Evolutionary conservation across 257 asterid genomes (phyloP).

Genomic region (Henckelia pumila): DNA sequence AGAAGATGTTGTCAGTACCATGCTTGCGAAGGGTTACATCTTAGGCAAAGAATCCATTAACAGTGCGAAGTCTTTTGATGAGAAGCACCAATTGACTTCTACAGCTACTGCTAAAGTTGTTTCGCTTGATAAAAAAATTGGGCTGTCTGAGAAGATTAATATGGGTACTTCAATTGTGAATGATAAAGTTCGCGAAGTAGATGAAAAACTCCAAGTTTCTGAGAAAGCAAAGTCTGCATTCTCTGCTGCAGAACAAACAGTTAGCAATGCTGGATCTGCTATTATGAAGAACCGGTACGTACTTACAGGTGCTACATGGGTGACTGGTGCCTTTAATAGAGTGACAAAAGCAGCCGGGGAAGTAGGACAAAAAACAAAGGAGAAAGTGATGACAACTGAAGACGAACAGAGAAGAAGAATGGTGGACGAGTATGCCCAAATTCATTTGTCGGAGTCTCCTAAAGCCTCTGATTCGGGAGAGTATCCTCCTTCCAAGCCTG

Average conservation of each 20-base stretch:
- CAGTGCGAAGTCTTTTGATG: slow-evolving; percentile 77
- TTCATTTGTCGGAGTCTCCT: slow-evolving; percentile 79
- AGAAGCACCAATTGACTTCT: slow-evolving; percentile 78
- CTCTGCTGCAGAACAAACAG: slow-evolving; percentile 85
- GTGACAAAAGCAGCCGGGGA: slow-evolving; percentile 89
- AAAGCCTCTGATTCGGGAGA: slow-evolving; percentile 51
- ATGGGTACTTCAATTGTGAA: slow-evolving; percentile 75
- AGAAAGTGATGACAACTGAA: slow-evolving; percentile 74
- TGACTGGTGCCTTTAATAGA: slow-evolving; percentile 70
- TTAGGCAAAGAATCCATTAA: slow-evolving; percentile 79
- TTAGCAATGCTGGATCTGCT: slow-evolving; percentile 74
- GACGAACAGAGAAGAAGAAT: slow-evolving; percentile 78
- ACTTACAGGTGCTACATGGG: slow-evolving; percentile 84
- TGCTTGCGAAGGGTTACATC: slow-evolving; percentile 87
- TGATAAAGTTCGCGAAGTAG: slow-evolving; percentile 79
- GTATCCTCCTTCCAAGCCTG: slow-evolving; percentile 62
- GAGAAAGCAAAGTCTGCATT: slow-evolving; percentile 84
- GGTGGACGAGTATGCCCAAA: slow-evolving; percentile 82
- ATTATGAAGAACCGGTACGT: slow-evolving; percentile 88
- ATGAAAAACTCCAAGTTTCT: slow-evolving; percentile 79
- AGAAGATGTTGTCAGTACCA: slow-evolving; percentile 87
- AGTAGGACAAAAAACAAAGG: slow-evolving; percentile 78
- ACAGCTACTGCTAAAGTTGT: slow-evolving; percentile 82
- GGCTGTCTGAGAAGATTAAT: slow-evolving; percentile 71
- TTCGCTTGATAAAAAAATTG: slow-evolving; percentile 68